phyloP scores from a whole-genome alignment of 257 asterid species.

The Nicotiana noctiflora region DNA sequence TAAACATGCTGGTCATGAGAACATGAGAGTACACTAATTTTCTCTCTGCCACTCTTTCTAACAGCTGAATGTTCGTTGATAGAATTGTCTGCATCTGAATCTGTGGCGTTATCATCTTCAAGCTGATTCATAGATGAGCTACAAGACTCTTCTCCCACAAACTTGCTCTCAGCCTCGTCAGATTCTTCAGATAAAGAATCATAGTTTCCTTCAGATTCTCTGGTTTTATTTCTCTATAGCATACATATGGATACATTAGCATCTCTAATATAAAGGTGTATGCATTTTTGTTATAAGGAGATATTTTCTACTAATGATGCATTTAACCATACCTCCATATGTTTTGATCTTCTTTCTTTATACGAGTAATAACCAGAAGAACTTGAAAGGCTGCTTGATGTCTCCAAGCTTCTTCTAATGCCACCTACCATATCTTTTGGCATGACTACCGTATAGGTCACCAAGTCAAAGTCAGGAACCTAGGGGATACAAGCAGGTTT shows the following conservation, averaged over 20 bases:
- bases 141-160: constrained; percentile 44
- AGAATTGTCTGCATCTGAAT: constrained; percentile 36
- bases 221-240: constrained; percentile 30
- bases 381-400: constrained; percentile 60
- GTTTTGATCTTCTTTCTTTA: constrained; percentile 30
- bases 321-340: constrained; percentile 37
- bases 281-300: neutral
- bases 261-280: neutral
- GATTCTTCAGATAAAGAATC: constrained; percentile 66
- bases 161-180: constrained; percentile 86
- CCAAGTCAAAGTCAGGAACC: constrained; percentile 81
- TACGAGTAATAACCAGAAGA: constrained; percentile 48
- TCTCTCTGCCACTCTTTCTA: constrained; percentile 7
- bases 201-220: constrained; percentile 26
- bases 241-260: constrained; percentile 10
- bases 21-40: constrained; percentile 9
- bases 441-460: constrained; percentile 60
- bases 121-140: constrained; percentile 26
- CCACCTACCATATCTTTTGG: constrained; percentile 74
- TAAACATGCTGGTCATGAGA: neutral
- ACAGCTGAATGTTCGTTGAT: constrained; percentile 20
- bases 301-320: neutral
- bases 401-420: constrained; percentile 67
- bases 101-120: constrained; percentile 26
- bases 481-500: constrained; percentile 12